Percentiles rank a stretch among this genome's conserved stretches.
Evolutionary conservation across 176 grass and related monocot species (phyloP).

Genomic region (Oryza rufipogon): DNA sequence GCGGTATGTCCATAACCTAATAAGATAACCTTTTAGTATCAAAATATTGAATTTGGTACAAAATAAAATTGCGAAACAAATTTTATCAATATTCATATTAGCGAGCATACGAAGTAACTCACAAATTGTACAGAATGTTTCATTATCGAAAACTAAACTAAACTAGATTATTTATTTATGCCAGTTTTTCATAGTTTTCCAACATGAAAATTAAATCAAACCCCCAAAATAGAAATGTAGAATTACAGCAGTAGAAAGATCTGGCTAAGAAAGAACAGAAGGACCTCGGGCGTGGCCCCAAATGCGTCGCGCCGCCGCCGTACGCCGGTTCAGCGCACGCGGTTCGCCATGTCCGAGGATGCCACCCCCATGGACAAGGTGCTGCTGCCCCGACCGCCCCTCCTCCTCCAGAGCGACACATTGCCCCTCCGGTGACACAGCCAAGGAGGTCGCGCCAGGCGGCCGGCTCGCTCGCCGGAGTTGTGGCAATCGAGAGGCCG

Average conservation of each 20-base stretch:
- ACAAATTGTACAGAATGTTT: not conserved
- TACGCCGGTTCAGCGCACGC: not conserved
- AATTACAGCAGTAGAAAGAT: not conserved
- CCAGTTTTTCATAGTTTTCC: not conserved
- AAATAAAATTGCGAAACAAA: not conserved
- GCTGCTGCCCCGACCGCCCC: not conserved
- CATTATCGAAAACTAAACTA: too few relatives aligned
- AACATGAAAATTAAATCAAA: not conserved
- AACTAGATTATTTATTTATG: too few relatives aligned
- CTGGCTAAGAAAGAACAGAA: too few relatives aligned
- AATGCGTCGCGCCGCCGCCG: too few relatives aligned
- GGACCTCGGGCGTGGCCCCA: too few relatives aligned
- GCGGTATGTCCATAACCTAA: slow-evolving; percentile 88
- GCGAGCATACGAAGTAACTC: not conserved
- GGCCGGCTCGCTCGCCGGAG: not conserved
- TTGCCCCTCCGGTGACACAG: not conserved
- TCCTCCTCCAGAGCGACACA: not conserved
- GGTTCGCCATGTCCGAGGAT: not conserved
- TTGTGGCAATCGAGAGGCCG: not conserved
- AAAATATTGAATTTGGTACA: not conserved
- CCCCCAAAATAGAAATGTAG: not conserved
- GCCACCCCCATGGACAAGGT: not conserved
- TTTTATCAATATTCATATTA: not conserved
- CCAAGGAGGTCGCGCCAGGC: not conserved
- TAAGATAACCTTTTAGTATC: not conserved